Conservation (phyloP, 2,329 filamentous ascomycete genomes). For the Neospermospora avenae region DNA sequence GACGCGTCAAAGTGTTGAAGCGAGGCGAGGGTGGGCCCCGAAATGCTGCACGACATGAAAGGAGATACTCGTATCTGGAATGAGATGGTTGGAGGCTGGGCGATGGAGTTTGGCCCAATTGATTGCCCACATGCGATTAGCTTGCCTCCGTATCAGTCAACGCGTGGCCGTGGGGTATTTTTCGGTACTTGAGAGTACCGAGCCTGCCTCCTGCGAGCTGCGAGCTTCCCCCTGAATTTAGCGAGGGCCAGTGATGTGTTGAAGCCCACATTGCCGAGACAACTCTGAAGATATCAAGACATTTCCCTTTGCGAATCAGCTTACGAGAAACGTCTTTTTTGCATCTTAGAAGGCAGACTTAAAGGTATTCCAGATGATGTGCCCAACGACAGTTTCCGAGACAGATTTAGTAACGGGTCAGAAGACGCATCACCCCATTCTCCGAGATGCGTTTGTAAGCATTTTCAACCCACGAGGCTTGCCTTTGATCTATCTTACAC, state of each 20-base stretch:
- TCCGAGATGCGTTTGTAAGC: not conserved
- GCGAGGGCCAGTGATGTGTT: not conserved
- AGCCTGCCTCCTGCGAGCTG: too few species aligned
- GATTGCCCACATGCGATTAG: slow-evolving; percentile 3
- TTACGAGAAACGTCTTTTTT: too few species aligned
- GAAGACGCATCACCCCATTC: not conserved
- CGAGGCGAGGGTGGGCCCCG: slow-evolving; percentile 7
- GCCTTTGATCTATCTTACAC: not conserved
- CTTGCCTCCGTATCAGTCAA: not conserved
- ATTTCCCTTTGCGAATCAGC: not conserved
- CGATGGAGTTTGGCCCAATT: slow-evolving; percentile 5
- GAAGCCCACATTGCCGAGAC: not conserved
- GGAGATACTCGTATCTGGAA: not conserved
- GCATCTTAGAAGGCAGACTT: too few species aligned
- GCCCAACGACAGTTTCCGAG: too few species aligned
- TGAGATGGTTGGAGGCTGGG: slow-evolving; percentile 1
- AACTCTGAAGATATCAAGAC: not conserved
- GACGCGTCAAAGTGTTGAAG: not conserved
- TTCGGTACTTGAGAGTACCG: slow-evolving; percentile 7
- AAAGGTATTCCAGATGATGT: too few species aligned
- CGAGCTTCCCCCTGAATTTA: slow-evolving; percentile 1
- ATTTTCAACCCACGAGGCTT: too few species aligned
- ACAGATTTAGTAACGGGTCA: too few species aligned
- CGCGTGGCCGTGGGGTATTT: not conserved
- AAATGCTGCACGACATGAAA: not conserved